Evolutionary conservation across 1,284 basidiomycete species (phyloP), one percentile per base, ranked within the genome.

Genomic region (Xerocomus cyaneibrunnescens): DNA sequence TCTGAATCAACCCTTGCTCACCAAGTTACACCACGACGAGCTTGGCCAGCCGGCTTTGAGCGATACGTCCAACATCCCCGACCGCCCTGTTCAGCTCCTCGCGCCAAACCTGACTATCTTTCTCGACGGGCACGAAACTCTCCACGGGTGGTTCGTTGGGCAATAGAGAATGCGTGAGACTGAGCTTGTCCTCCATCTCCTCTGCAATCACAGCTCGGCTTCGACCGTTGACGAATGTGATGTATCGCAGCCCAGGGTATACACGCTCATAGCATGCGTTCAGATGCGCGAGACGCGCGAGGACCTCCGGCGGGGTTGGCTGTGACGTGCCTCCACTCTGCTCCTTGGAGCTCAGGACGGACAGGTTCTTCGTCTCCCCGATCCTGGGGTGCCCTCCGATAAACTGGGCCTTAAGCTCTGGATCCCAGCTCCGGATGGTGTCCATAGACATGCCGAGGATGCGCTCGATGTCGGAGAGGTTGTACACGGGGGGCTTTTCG

Each of bases 171-270:
- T 77, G 80, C 45, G 69, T 63, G 31, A 83, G 62, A n/a, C 72
- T 74, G 32, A 93, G 74, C 52, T 74, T 74, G 45, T 73, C 75
- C 68, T 94, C 90, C 78, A 96, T 84, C 71, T 94, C 92, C 56
- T 83, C 77, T 40, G 84, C 84, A 58, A 96, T 85, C 41, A 70
- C 78, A 25, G 79, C 77, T 41, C 93, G 76, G 49, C 81, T 79
- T 51, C 94, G 79, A 30, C 91, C 91, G 64, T 93, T 92, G 40
- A 96, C 94, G 64, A 94, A 96, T 3, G 92, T 95, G 71, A 95
- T 89, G 65, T 92, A 96, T 23, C 87, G 77, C 54, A 96, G 69
- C 2, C 85, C 84, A 0, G 88, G 85, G 62, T 85, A 96, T 45
- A 73, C 73, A 23, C 66, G 72, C 66, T 92, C 89, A 64, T 95